Evolutionary conservation across 139 green algal genomes (phyloP), one percentile per base, ranked within the genome.

Genomic region (Volvox africanus): DNA sequence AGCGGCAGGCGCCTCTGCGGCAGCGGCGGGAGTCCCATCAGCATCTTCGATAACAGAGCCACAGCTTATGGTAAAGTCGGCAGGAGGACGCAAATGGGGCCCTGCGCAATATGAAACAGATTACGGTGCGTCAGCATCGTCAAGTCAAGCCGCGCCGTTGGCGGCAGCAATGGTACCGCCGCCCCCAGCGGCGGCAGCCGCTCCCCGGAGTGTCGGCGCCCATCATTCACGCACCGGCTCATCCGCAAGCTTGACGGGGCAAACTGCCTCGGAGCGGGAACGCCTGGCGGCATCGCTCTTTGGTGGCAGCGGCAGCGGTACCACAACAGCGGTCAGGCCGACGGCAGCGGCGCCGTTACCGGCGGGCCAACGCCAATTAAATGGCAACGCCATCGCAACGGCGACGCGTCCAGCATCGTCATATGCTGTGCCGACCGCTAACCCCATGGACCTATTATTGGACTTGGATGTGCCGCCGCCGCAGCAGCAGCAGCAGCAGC

Each of bases 271-370:
- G 19, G 89, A 92, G 73, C 92, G 93, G 87, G 92, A 91, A 35
- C 87, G 84, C 55, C 91, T 95, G 26, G 94, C 94, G 44, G 92
- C 92, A 26, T 94, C 94, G 19, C 80, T 94, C n/a, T 95, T 96
- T 80, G 94, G 94, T 24, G 90, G 80, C 36, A 50, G 32, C 1
- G 73, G 35, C 5, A 30, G 68, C n/a, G 44, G 62, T 17, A 2
- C 69, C 0, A 19, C 28, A 50, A n/a, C 85, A 26, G 37, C 85
- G 11, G 28, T 71, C 16, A 28, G 83, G 69, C 69, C 68, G 28
- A n/a, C 37, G 33, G 28, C 69, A 26, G 37, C 37, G 12, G 36
- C 68, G 26, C 16, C 55, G 24, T 24, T 36, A 21, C 33, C 67
- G 16, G 36, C 67, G 32, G 67, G 35, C 21, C 32, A 55, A 9